Base-by-base conservation (phyloP, 306 rosid species). In the Abrus precatorius region DNA sequence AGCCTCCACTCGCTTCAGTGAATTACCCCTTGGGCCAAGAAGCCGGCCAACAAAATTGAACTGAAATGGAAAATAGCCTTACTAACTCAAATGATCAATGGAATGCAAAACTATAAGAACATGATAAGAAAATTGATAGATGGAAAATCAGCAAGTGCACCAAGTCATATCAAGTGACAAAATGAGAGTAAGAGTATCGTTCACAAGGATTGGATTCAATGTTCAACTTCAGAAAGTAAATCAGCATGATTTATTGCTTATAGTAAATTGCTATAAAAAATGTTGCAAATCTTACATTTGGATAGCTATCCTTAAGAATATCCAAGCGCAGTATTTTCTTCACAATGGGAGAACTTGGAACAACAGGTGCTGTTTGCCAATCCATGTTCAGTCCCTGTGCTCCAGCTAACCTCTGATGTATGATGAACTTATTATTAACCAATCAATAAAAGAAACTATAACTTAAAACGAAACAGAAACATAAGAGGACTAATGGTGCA, bases 11-110 rank as follows among this genome's bases (percentile, higher is more conserved):
- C 89, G 67, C 87, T 84, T 88, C 74, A 88, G 69, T 27, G 91
- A 88, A 84, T 88, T 88, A 44, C 91, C 91, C 52, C 91, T 82
- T 33, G 91, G 91, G 20, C 91, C 91, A 67, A 88, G 91, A 82
- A 88, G 89, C 61, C 91, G 82, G 50, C 91, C 91, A 71, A 88
- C 83, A 82, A 88, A 88, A 79, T 85, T 88, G 81, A 88, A 86
- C 91, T 88, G 88, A 78, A 75, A 77, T 75, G 69, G 38, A 34
- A 82, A 76, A 72, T 61, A 32, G 64, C 59, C 29, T 87, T 52
- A 62, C 69, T 54, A 54, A 69, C 55, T 54, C 36, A 48, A 61
- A 45, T 48, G 30, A 1, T 77, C 47, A 53, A 64, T 27, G 59
- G n/a, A 61, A 44, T 5, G 36, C 27, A n/a, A 11, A 40, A 61